phyloP scores from a whole-genome alignment of 371 early-diverging fungal genomes.

The Dentiscutata heterogama region DNA sequence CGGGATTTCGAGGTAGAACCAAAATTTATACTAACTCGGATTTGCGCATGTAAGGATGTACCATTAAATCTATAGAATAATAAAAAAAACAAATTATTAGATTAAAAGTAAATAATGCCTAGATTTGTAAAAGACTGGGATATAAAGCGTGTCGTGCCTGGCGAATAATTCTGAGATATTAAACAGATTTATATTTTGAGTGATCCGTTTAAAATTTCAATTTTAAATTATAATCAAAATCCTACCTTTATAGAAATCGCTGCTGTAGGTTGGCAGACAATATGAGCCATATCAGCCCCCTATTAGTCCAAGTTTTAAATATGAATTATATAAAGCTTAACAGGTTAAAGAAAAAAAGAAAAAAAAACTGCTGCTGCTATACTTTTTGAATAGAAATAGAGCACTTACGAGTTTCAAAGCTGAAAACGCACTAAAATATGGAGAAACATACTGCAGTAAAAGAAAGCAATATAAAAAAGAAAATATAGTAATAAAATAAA shows the following conservation, averaged over 20 bases:
- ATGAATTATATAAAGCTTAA: too few species aligned
- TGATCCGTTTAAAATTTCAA: background rate
- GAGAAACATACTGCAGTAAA: too few species aligned
- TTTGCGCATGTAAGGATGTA: conserved; percentile 67
- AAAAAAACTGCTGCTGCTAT: background rate
- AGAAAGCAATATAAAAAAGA: too few species aligned
- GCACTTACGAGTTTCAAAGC: conserved; percentile 79
- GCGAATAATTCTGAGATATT: conserved; percentile 62
- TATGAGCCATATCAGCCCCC: conserved; percentile 94
- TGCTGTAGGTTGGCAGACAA: conserved; percentile 90
- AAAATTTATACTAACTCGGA: conserved; percentile 21
- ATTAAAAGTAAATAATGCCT: background rate
- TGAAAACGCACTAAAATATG: conserved; percentile 87
- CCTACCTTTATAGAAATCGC: conserved; percentile 79
- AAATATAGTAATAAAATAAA: too few species aligned
- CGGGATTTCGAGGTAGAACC: too few species aligned
- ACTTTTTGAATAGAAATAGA: background rate
- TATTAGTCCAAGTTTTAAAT: conserved; percentile 49
- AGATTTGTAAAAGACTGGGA: background rate
- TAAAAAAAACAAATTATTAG: background rate
- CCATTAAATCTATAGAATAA: conserved; percentile 64
- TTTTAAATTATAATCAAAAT: background rate
- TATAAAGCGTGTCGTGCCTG: conserved; percentile 56
- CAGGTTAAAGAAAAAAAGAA: background rate
- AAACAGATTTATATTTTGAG: background rate